A percentile compares a stretch with the other conserved stretches of the same genome.
phyloP scores from a whole-genome alignment of 257 asterid genomes.

The Voacanga thouarsii region DNA sequence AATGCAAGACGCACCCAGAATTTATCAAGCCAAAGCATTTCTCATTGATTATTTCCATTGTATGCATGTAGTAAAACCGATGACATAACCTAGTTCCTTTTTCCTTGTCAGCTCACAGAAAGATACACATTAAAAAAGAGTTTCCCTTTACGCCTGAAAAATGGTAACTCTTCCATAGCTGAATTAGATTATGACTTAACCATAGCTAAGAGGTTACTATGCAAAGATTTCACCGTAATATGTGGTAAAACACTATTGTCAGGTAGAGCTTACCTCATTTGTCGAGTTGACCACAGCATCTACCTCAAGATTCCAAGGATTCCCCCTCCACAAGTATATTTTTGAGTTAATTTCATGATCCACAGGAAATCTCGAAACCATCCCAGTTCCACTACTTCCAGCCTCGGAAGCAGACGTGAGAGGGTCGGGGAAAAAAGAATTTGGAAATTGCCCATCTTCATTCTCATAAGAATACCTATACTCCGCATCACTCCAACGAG shows the following conservation, averaged over 20 bases:
- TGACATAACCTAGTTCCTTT: not conserved
- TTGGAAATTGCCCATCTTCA: slow-evolving; percentile 56
- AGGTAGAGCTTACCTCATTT: slow-evolving; percentile 63
- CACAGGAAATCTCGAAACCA: slow-evolving; percentile 68
- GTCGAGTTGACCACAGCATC: slow-evolving; percentile 94
- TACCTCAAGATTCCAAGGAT: slow-evolving; percentile 95
- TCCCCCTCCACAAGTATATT: slow-evolving; percentile 93
- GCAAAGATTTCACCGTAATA: not conserved
- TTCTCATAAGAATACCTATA: slow-evolving; percentile 58
- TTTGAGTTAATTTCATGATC: slow-evolving; percentile 73
- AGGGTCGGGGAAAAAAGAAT: slow-evolving; percentile 66
- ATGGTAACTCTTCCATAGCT: not conserved
- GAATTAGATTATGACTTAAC: not conserved
- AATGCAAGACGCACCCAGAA: not conserved
- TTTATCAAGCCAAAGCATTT: not conserved
- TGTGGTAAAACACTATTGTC: not conserved
- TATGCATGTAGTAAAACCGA: not conserved
- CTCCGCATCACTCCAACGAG: slow-evolving; percentile 80
- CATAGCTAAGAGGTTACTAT: not conserved
- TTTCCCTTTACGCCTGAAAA: not conserved
- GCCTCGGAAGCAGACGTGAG: slow-evolving; percentile 63
- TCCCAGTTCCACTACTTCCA: slow-evolving; percentile 60
- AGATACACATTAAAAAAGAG: not conserved
- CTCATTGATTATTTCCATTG: not conserved
- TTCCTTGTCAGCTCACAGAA: not conserved